phyloP scores from a whole-genome alignment of 2,329 filamentous ascomycete species.

The Gaeumannomyces sp. region DNA sequence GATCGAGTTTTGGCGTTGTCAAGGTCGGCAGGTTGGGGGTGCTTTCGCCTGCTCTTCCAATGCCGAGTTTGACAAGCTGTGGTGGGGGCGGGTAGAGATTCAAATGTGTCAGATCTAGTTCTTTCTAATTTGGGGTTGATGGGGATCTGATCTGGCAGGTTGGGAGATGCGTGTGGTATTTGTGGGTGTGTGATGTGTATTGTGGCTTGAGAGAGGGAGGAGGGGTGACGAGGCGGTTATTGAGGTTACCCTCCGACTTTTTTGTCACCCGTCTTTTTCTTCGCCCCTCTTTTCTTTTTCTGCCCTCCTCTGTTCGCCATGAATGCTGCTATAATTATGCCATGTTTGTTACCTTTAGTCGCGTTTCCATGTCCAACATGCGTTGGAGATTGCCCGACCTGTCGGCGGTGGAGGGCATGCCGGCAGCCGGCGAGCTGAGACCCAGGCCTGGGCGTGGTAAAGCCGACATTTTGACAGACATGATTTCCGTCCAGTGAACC shows the following conservation, averaged over 20 bases:
- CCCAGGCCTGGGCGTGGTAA: conserved; percentile 13
- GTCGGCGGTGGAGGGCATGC: conserved; percentile 14
- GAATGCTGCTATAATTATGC: conserved; percentile 6
- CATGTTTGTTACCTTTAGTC: conserved; percentile 43
- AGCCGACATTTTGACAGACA: conserved; percentile 12
- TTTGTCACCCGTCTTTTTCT: no score
- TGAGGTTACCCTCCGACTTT: neutral
- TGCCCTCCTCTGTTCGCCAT: conserved; percentile 1
- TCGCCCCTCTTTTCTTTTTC: neutral
- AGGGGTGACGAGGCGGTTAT: conserved; percentile 1
- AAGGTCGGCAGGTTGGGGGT: conserved; percentile 10
- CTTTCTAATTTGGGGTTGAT: conserved; percentile 4
- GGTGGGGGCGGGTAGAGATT: conserved; percentile 1
- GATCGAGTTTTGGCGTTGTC: conserved; percentile 12
- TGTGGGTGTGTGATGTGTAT: neutral
- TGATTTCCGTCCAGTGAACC: conserved; percentile 11
- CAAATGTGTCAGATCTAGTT: neutral
- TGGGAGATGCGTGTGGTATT: conserved; percentile 7
- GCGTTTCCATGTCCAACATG: conserved; percentile 55
- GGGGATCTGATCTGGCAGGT: conserved; percentile 1
- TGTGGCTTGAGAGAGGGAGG: conserved; percentile 3
- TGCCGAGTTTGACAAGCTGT: conserved; percentile 24
- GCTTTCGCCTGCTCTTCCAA: conserved; percentile 9
- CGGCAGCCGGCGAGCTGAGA: conserved; percentile 2
- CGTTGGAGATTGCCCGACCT: conserved; percentile 46